These are phyloP conservation scores for Penicillium angulare DNA, from an alignment of 495 filamentous ascomycete species.

Conservation along the genomic window DNA sequence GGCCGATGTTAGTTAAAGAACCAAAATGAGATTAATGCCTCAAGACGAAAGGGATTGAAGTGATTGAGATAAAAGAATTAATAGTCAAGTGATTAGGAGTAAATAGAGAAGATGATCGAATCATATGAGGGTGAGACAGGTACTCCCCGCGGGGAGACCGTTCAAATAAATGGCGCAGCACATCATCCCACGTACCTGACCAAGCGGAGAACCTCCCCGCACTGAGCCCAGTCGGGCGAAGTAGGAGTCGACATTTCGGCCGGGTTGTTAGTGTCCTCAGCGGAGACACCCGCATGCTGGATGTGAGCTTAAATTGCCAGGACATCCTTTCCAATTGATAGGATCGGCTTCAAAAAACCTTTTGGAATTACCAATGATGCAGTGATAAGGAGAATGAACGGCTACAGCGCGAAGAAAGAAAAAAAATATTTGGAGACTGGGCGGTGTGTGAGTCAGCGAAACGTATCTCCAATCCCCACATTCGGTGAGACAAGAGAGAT, in stretches of 20 bases:
- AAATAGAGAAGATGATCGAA: no score
- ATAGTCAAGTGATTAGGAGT: no score
- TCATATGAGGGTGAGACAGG: slow-evolving; percentile 5
- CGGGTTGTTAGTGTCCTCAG: slow-evolving; percentile 32
- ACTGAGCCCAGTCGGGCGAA: slow-evolving; percentile 23
- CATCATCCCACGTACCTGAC: slow-evolving; percentile 31
- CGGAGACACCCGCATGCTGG: slow-evolving; percentile 36
- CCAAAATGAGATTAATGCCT: no score
- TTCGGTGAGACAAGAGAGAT: slow-evolving; percentile 1
- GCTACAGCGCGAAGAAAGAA: not conserved
- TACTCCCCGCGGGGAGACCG: not conserved
- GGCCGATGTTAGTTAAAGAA: slow-evolving; percentile 24
- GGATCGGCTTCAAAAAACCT: no score
- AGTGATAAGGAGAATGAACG: not conserved
- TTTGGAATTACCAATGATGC: not conserved
- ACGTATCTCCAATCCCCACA: not conserved
- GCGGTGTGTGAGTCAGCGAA: slow-evolving; percentile 6
- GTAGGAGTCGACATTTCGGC: slow-evolving; percentile 28
- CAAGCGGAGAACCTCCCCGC: slow-evolving; percentile 27
- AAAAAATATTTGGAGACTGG: not conserved
- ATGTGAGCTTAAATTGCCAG: slow-evolving; percentile 37
- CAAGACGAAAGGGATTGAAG: slow-evolving; percentile 15
- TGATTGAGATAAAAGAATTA: not conserved
- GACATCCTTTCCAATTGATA: slow-evolving; percentile 23
- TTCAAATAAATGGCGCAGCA: slow-evolving; percentile 22